These are phyloP conservation scores for Podospora fimiseda DNA, from an alignment of 495 filamentous ascomycete species.

Conservation along the genomic window DNA sequence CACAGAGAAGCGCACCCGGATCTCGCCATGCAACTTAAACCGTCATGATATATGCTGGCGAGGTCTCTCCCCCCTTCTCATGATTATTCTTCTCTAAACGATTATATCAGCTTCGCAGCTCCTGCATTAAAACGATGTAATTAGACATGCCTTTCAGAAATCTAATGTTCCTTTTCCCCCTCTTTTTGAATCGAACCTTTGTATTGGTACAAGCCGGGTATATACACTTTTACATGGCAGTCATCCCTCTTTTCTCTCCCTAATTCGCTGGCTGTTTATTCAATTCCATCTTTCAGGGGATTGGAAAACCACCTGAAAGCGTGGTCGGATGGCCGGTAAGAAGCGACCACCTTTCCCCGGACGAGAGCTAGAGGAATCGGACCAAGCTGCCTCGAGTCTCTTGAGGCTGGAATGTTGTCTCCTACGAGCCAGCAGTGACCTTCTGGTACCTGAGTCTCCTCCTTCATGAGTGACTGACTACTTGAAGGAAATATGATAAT, in stretches of 20 bases:
- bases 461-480: neutral
- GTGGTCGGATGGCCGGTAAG: slow-evolving; percentile 44
- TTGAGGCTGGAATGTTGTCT: slow-evolving; percentile 75
- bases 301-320: slow-evolving; percentile 27
- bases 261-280: neutral
- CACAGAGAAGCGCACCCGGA: slow-evolving; percentile 6
- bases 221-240: neutral
- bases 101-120: neutral
- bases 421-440: slow-evolving; percentile 87
- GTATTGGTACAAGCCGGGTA: neutral
- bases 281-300: slow-evolving; percentile 14
- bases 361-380: slow-evolving; percentile 79
- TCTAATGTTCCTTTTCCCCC: too few species aligned
- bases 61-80: slow-evolving; percentile 1
- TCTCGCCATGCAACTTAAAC: neutral
- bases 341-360: slow-evolving; percentile 76
- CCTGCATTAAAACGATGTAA: slow-evolving; percentile 21
- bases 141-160: slow-evolving; percentile 20
- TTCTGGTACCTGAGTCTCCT: slow-evolving; percentile 68
- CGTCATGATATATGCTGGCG: slow-evolving; percentile 8
- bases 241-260: neutral
- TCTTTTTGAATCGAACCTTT: neutral
- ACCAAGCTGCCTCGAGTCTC: slow-evolving; percentile 81
- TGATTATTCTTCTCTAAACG: neutral
- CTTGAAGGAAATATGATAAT: neutral